Evolutionary conservation across 2,329 filamentous ascomycete genomes (phyloP).

Genomic region (Chrysoporthe austroafricana): DNA sequence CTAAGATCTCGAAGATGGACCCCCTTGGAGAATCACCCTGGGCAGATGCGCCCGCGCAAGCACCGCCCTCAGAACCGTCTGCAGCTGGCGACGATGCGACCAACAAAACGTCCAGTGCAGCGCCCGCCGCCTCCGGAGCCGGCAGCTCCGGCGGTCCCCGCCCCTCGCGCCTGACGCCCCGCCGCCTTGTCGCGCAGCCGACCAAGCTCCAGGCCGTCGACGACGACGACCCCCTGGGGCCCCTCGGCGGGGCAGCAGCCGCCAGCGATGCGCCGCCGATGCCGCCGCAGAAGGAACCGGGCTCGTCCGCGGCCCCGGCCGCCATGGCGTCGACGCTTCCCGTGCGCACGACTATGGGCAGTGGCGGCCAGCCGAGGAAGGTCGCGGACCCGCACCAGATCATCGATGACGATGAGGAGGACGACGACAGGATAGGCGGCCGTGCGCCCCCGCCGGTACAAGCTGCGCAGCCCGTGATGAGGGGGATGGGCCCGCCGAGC

Average conservation of each 20-base stretch:
- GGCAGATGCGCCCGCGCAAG: constrained; percentile 50
- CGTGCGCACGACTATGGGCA: constrained; percentile 61
- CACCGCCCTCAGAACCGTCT: constrained; percentile 36
- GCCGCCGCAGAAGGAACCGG: constrained; percentile 69
- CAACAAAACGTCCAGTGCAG: constrained; percentile 36
- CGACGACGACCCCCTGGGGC: constrained; percentile 75
- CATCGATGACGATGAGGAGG: constrained; percentile 67
- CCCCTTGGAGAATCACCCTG: constrained; percentile 57
- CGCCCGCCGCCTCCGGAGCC: constrained; percentile 36
- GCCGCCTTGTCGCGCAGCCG: constrained; percentile 72
- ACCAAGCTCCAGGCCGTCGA: constrained; percentile 79
- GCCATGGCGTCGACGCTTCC: constrained; percentile 43
- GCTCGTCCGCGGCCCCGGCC: constrained; percentile 12
- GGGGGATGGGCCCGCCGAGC: constrained; percentile 68
- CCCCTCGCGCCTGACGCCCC: constrained; percentile 52
- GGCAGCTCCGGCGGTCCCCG: constrained; percentile 38
- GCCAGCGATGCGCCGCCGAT: constrained; percentile 60
- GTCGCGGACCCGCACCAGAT: constrained; percentile 66
- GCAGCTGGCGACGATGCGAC: constrained; percentile 36
- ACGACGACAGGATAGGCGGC: constrained; percentile 47
- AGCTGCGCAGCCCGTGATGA: constrained; percentile 56
- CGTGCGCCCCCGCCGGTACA: constrained; percentile 71
- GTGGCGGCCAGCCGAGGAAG: constrained; percentile 41
- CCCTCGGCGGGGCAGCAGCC: constrained; percentile 63
- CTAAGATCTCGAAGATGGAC: constrained; percentile 43